Base-by-base conservation (phyloP, 2,329 filamentous ascomycete species). In the Verticillium nubilum region DNA sequence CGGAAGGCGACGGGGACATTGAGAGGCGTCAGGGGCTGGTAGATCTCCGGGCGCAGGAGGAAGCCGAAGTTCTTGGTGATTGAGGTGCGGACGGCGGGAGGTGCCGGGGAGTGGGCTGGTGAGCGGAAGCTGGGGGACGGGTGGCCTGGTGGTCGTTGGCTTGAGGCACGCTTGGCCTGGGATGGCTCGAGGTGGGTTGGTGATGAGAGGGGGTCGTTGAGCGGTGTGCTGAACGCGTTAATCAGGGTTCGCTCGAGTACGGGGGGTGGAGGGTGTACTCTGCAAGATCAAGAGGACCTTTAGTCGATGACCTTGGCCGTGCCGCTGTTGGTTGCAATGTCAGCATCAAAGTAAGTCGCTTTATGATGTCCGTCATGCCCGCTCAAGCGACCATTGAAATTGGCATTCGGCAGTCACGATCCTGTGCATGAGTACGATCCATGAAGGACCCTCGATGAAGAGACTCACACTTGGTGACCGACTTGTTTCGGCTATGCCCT, bases 41-140 rank as follows among this genome's bases (percentile, higher is more conserved):
- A 97, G 59, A 93, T 88, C 64, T 91, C 86, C 3, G 91, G 87
- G 23, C 88, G 85, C 12, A 95, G 83, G 53, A 97, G 86, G 71
- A 89, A 94, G 19, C 87, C 86, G 65, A 97, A 90, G 76, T 96
- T 89, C 67, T 90, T 89, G 35, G 78, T 73, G n/a, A 78, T 71
- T 12, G 74, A 67, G 4, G 60, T 60, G 28, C 59, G 58, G 59
- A 76, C 71, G 52, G 71, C 61, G 56, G 73, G 63, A 66, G 66
- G 70, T 62, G 59, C 69, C 57, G 77, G 71, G 59, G 76, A 68
- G 60, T 68, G 68, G 37, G 66, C 58, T 1, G 66, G 61, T 5
- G 65, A 67, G 53, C 58, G 68, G 67, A 10, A 62, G 60, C 53
- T 67, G 59, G 12, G 70, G 60, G 62, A 68, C 23, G 35, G 65